Conservation (phyloP, 2,329 filamentous ascomycete species). For the Madurella mycetomatis region DNA sequence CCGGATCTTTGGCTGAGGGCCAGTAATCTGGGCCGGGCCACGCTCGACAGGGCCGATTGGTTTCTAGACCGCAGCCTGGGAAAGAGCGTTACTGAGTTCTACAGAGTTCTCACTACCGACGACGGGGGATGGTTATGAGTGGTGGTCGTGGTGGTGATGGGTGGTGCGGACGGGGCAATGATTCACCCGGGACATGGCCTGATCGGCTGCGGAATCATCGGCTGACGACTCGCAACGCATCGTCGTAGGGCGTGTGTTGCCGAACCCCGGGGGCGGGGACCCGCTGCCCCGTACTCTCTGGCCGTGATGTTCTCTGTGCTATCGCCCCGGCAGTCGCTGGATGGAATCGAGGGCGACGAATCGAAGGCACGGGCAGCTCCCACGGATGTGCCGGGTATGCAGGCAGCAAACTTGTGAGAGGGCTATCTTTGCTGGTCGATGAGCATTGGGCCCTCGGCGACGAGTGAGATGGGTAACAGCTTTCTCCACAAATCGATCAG, state of each 20-base stretch:
- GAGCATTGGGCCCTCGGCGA: not conserved
- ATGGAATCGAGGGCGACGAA: not conserved
- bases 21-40: not conserved
- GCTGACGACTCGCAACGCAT: not conserved
- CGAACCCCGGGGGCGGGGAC: not conserved
- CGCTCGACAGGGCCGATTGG: conserved; percentile 6
- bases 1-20: not conserved
- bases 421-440: conserved; percentile 11
- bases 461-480: too few species aligned
- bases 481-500: too few species aligned
- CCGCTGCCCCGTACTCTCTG: not conserved
- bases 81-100: not conserved
- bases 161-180: not conserved
- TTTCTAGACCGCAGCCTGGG: not conserved
- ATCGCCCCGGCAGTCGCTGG: not conserved
- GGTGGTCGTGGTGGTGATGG: not conserved
- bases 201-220: not conserved
- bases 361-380: conserved; percentile 15
- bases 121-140: not conserved
- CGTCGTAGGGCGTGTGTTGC: not conserved
- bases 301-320: not conserved
- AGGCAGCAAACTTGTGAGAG: not conserved
- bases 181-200: not conserved
- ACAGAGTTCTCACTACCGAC: not conserved
- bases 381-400: not conserved